phyloP scores from a whole-genome alignment of 1,284 basidiomycete species.

The Boletus mariae region DNA sequence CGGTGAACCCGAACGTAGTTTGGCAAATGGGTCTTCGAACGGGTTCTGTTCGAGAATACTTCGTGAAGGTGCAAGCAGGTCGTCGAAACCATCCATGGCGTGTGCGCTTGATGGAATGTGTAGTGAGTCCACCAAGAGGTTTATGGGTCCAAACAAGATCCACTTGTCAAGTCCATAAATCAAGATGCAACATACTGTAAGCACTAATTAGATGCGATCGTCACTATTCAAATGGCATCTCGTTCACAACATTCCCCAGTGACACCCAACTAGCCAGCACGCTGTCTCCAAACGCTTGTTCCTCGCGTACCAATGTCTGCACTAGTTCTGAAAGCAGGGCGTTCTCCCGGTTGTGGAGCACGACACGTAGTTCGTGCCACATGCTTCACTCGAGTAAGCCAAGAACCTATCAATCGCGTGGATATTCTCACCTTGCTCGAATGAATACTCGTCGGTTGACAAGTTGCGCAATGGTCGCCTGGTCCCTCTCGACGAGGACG shows the following conservation, averaged over 20 bases:
- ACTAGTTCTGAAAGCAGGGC: slow-evolving; percentile 72
- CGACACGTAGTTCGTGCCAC: slow-evolving; percentile 89
- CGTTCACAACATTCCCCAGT: slow-evolving; percentile 64
- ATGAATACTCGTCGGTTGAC: slow-evolving; percentile 79
- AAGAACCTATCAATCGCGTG: neutral
- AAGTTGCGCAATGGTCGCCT: slow-evolving; percentile 65
- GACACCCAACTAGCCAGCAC: slow-evolving; percentile 71
- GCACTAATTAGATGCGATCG: slow-evolving; percentile 2
- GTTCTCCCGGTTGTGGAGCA: slow-evolving; percentile 85
- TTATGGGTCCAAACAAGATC: slow-evolving; percentile 11
- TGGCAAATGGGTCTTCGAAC: slow-evolving; percentile 71
- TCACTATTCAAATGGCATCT: slow-evolving; percentile 77
- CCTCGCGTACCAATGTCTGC: slow-evolving; percentile 69
- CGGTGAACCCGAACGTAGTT: slow-evolving; percentile 58
- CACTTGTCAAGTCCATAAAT: slow-evolving; percentile 4
- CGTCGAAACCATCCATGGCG: slow-evolving; percentile 71
- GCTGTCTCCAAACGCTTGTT: slow-evolving; percentile 60
- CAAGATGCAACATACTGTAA: slow-evolving; percentile 8
- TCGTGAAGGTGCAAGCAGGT: slow-evolving; percentile 64
- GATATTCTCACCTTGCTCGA: slow-evolving; percentile 63
- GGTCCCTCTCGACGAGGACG: slow-evolving; percentile 70
- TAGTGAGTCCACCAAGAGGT: neutral
- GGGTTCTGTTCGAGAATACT: slow-evolving; percentile 67
- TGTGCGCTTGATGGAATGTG: neutral
- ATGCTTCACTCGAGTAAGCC: slow-evolving; percentile 46